These are phyloP conservation scores for Cladophialophora exuberans DNA, from an alignment of 2,329 filamentous ascomycete genomes.

Conservation along the genomic window DNA sequence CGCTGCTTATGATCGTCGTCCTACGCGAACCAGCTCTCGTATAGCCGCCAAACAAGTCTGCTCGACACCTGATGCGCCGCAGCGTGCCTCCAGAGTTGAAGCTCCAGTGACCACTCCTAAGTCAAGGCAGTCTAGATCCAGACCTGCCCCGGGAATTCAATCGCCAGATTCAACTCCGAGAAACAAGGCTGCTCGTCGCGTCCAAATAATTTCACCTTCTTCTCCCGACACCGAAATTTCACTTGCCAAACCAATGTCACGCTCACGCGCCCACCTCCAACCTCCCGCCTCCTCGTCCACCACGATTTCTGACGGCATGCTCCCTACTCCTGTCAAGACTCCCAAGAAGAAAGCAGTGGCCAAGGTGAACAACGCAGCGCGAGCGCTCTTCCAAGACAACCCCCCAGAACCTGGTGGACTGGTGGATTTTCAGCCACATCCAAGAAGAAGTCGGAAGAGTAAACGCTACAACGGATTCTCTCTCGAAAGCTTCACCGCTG, in stretches of 20 bases:
- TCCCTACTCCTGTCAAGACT: slow-evolving; percentile 66
- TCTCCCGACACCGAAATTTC: slow-evolving; percentile 29
- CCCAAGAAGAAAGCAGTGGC: slow-evolving; percentile 58
- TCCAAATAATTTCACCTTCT: slow-evolving; percentile 30
- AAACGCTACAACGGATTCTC: slow-evolving; percentile 51
- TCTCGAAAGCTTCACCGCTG: slow-evolving; percentile 47
- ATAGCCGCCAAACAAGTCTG: slow-evolving; percentile 17
- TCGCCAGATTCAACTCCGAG: slow-evolving; percentile 32
- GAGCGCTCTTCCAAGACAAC: slow-evolving; percentile 57
- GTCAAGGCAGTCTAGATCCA: slow-evolving; percentile 14
- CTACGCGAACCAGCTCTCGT: slow-evolving; percentile 21
- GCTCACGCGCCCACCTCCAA: slow-evolving; percentile 33
- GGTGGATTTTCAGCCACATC: slow-evolving; percentile 53
- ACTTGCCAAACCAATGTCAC: slow-evolving; percentile 24
- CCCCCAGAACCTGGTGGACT: slow-evolving; percentile 37
- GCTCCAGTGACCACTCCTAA: slow-evolving; percentile 22
- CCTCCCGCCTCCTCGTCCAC: slow-evolving; percentile 34
- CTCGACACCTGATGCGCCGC: slow-evolving; percentile 22
- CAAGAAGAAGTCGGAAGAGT: slow-evolving; percentile 51
- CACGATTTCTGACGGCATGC: slow-evolving; percentile 48
- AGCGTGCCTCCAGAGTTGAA: slow-evolving; percentile 1
- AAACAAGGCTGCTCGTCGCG: slow-evolving; percentile 23
- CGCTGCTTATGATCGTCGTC: slow-evolving; percentile 44
- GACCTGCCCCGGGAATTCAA: slow-evolving; percentile 16
- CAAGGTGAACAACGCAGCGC: slow-evolving; percentile 54